A percentile compares a stretch with the other conserved stretches of the same genome.
These are phyloP conservation scores for slime mould (Dictyostelium discoideum) DNA, from an alignment of 78 protist species.

Conservation along the genomic window DNA sequence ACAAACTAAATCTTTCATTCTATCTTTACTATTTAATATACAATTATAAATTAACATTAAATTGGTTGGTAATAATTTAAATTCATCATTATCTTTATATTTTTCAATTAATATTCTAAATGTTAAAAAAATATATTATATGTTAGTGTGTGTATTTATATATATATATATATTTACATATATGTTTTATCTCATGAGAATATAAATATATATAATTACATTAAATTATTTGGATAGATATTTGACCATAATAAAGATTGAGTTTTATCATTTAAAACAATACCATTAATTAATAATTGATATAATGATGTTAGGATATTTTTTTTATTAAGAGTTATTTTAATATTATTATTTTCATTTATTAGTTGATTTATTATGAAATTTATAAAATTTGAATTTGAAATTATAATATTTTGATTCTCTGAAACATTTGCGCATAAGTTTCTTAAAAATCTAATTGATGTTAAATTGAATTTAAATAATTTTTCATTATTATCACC, in stretches of 20 bases:
- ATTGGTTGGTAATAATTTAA: not conserved
- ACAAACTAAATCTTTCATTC: not conserved
- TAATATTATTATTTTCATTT: not conserved
- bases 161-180: not conserved
- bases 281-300: conserved; percentile 48
- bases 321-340: not conserved
- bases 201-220: not conserved
- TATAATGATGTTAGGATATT: not conserved
- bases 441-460: conserved; percentile 39
- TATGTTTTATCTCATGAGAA: too few relatives aligned
- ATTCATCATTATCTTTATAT: not conserved
- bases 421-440: conserved; percentile 26
- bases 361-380: not conserved
- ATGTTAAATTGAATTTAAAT: not conserved
- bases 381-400: not conserved
- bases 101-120: not conserved
- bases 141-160: not conserved
- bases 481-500: not conserved
- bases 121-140: not conserved
- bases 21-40: not conserved
- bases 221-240: not conserved
- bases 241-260: conserved; percentile 41
- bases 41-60: conserved; percentile 53
- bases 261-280: conserved; percentile 14
- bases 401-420: conserved; percentile 19